Conservation (phyloP, 2,329 filamentous ascomycete species). For the Colletotrichum cereale region DNA sequence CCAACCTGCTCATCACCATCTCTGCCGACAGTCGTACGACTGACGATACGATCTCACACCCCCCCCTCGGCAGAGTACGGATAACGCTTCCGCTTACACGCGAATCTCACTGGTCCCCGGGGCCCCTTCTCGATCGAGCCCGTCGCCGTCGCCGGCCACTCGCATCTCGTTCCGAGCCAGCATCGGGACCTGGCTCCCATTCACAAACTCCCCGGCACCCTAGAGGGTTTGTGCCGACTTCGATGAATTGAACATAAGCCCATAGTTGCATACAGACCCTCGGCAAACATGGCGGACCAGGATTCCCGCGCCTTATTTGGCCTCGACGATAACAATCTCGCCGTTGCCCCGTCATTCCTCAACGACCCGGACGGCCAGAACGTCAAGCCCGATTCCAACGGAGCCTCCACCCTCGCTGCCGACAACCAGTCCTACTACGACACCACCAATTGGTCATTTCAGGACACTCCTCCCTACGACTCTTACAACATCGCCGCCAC, state of each 20-base stretch:
- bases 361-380: slow-evolving; percentile 46
- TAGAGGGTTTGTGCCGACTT: slow-evolving; percentile 26
- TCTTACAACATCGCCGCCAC: slow-evolving; percentile 54
- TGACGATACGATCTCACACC: background rate
- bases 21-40: background rate
- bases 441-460: slow-evolving; percentile 62
- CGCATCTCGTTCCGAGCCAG: slow-evolving; percentile 28
- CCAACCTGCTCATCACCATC: slow-evolving; percentile 19
- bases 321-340: slow-evolving; percentile 58
- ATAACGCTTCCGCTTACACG: background rate
- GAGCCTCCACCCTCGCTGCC: slow-evolving; percentile 41
- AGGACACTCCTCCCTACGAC: slow-evolving; percentile 62
- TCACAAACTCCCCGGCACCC: background rate
- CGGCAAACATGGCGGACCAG: slow-evolving; percentile 54
- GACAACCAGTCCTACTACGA: slow-evolving; percentile 48
- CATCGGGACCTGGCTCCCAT: slow-evolving; percentile 21
- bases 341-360: slow-evolving; percentile 47
- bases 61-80: too few species aligned
- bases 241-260: slow-evolving; percentile 42
- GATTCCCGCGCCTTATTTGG: slow-evolving; percentile 58
- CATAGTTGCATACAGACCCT: slow-evolving; percentile 42
- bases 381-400: slow-evolving; percentile 38
- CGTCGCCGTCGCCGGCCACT: slow-evolving; percentile 30
- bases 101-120: slow-evolving; percentile 15
- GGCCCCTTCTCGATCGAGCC: slow-evolving; percentile 23